Conservation (phyloP, 2,329 filamentous ascomycete genomes). For the Penicillium thymicola region DNA sequence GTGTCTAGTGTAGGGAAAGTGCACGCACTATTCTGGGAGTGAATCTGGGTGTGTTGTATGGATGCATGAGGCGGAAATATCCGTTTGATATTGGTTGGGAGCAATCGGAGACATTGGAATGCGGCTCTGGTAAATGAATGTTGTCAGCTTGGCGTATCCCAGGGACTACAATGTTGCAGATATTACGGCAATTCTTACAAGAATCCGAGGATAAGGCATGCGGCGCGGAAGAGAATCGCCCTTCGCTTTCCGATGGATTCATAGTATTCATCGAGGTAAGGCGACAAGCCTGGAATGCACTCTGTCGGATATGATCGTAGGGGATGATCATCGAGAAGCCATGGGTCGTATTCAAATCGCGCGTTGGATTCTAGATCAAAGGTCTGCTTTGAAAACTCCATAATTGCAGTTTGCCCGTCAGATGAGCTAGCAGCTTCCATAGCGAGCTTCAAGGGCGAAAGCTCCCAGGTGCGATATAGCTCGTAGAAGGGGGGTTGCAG, state of each 20-base stretch:
- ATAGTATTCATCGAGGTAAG: slow-evolving; percentile 12
- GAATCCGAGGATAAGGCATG: slow-evolving; percentile 26
- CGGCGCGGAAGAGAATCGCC: slow-evolving; percentile 21
- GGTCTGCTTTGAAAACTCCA: slow-evolving; percentile 1
- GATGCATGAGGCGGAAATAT: neutral
- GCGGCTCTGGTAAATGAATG: slow-evolving; percentile 8
- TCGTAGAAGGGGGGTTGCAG: neutral
- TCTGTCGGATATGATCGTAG: slow-evolving; percentile 32
- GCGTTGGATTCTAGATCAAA: slow-evolving; percentile 1
- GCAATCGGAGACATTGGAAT: slow-evolving; percentile 12
- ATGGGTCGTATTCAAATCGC: slow-evolving; percentile 23
- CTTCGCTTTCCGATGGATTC: slow-evolving; percentile 18
- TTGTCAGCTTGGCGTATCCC: neutral
- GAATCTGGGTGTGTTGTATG: neutral
- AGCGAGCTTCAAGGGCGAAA: neutral
- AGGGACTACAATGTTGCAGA: neutral
- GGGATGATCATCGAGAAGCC: slow-evolving; percentile 35
- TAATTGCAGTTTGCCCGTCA: neutral
- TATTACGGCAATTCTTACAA: slow-evolving; percentile 8
- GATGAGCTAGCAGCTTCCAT: slow-evolving; percentile 1
- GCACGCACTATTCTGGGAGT: slow-evolving; percentile 14
- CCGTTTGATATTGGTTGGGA: neutral
- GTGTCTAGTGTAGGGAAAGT: slow-evolving; percentile 21
- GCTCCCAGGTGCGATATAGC: neutral
- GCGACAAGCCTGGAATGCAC: slow-evolving; percentile 28